Base-by-base conservation (phyloP, 441 rosid species). In the Jatropha podagrica region DNA sequence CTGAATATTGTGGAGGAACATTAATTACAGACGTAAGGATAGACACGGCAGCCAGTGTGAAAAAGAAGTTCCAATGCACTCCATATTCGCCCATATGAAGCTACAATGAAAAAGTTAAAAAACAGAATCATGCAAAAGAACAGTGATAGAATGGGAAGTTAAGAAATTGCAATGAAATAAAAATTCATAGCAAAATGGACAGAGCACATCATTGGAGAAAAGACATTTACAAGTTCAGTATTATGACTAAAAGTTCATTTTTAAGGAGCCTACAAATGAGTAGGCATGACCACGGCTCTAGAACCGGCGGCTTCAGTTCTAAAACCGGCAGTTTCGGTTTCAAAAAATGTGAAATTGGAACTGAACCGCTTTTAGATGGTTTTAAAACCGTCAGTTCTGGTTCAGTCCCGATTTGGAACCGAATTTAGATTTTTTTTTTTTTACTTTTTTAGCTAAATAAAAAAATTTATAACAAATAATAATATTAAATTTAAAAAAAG, bases 41-140 rank as follows among this genome's bases (percentile, higher is more conserved):
- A 62, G 95, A 84, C 75, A 93, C 92, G 61, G 88, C 91, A 51
- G 97, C 98, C 65, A 93, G 93, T 9, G 98, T 92, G 86, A 93
- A 93, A 81, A 95, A 93, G 92, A 93, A 95, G 79, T 93, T 92
- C 97, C 99, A 90, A 74, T 93, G 98, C 59, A 91, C 87, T 78
- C 98, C 97, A 79, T 92, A 92, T 84, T 93, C 98, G 38, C 90
- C 95, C 14, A 81, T 80, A 73, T 90, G 99, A 77, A 91, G 92
- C 98, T 92, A 74, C 78, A 75, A 14, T 32, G 75, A 15, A 41
- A 62, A 37, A 10, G 27, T 69, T 26, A 61, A 75, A 40, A 65
- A 54, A 73, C 12, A 46, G 27, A 60, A 38, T 32, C 8, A 38
- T 13, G 26, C 44, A 60, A 17, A 66, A 56, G 40, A 61, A 60